Base-by-base conservation (phyloP, 148 eudicot genomes). In the Gaultheria prostrata region DNA sequence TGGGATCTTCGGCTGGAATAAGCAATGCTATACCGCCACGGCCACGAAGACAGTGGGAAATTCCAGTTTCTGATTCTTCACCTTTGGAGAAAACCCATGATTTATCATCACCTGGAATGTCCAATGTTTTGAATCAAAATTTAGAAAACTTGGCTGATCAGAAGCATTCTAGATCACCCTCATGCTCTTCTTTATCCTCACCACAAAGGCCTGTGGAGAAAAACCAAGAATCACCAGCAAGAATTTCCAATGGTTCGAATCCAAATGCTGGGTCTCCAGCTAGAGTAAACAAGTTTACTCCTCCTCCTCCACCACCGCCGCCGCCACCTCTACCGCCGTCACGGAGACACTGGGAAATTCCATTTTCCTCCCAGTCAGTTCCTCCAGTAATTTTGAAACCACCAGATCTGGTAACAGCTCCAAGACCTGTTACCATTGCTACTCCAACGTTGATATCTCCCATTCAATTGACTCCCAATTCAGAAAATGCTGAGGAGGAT, bases 341-440 rank as follows among this genome's bases (percentile, higher is more conserved):
- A n/a, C 33, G 79, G 80, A 85, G 87, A 24, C 89, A 86, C 45
- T 89, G 89, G 56, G 91, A 88, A 26, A 90, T 78, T 85, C 92
- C 89, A 18, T 84, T 84, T 0, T 85, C 87, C 10, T 85, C 86
- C 6, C 81, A 86, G 1, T 69, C 80, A 24, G 10, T 50, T 67
- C 46, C 46, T 33, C n/a, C 30, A 76, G 48, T 82, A 17, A 45
- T 81, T 26, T 73, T 81, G 53, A 85, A 77, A 9, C 87, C 89
- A 63, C 90, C 89, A 21, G 80, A 76, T 48, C 17, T 83, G 53
- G 77, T 73, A 6, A 76, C 89, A n/a, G 90, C 94, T 83, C 81
- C 83, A 14, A 91, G 84, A 80, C 87, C 92, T 15, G 70, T 89
- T 53, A 79, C 77, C 39, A 21, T 86, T 69, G 85, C 86, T 57